Conservation (phyloP, 2,329 filamentous ascomycete genomes). For the Fusarium sp. region DNA sequence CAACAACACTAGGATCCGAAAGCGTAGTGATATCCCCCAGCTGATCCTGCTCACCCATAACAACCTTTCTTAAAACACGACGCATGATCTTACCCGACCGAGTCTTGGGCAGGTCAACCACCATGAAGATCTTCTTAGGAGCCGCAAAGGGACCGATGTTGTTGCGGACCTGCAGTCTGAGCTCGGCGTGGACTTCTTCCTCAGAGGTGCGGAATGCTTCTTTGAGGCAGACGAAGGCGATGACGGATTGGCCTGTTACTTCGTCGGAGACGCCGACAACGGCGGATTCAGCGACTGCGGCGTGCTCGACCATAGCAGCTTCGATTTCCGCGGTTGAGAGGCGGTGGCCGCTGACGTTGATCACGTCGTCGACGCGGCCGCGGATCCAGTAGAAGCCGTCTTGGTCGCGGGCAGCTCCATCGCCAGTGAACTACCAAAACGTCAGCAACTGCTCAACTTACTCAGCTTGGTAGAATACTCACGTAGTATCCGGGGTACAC, state of each 20-base stretch:
- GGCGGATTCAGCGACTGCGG: constrained; percentile 84
- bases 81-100: constrained; percentile 97
- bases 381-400: constrained; percentile 99
- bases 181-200: constrained; percentile 77
- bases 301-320: constrained; percentile 88
- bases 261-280: constrained; percentile 91
- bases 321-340: constrained; percentile 97
- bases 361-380: constrained; percentile 92
- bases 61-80: constrained; percentile 89
- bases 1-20: constrained; percentile 84
- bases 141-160: constrained; percentile 94
- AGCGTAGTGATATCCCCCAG: constrained; percentile 89
- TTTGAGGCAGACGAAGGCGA: constrained; percentile 90
- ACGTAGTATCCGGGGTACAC: constrained; percentile 96
- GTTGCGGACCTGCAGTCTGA: constrained; percentile 88
- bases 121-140: constrained; percentile 85
- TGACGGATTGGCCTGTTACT: constrained; percentile 90
- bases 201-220: constrained; percentile 58
- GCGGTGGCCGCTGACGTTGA: constrained; percentile 93
- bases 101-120: constrained; percentile 92
- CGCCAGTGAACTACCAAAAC: constrained; percentile 73
- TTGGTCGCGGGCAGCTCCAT: constrained; percentile 89
- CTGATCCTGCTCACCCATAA: constrained; percentile 92
- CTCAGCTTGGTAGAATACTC: constrained; percentile 45
- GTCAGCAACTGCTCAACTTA: background rate